Conservation (phyloP, 805 yeast genomes). For the Wickerhamomyces chambardii region DNA sequence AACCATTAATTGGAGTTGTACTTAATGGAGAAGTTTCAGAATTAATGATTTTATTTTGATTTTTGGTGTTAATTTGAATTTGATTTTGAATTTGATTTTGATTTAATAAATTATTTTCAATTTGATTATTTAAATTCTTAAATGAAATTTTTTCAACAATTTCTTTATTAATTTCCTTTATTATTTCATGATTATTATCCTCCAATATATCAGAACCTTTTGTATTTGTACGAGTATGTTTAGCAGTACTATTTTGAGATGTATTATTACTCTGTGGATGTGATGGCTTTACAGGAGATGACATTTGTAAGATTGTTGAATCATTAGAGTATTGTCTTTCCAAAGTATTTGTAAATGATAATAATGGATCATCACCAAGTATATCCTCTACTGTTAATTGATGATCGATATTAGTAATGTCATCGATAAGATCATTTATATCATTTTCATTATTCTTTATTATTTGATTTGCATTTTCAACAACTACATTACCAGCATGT, state of each 20-base stretch:
- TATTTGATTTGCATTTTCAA: too few species aligned
- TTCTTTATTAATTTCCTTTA: background rate
- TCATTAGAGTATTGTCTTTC: conserved; percentile 20
- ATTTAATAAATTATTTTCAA: too few species aligned
- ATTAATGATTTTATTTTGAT: background rate
- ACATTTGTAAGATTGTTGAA: conserved; percentile 13
- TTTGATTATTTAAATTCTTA: too few species aligned
- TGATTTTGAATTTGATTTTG: background rate
- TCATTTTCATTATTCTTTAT: too few species aligned
- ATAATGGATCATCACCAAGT: conserved; percentile 18
- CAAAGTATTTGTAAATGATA: conserved; percentile 15
- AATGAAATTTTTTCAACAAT: background rate
- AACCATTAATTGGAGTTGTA: conserved; percentile 1
- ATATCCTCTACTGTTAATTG: conserved; percentile 15
- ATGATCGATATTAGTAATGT: too few species aligned
- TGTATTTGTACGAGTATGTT: too few species aligned
- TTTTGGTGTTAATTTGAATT: background rate
- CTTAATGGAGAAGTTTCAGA: background rate
- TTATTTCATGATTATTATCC: conserved; percentile 4
- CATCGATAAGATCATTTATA: background rate
- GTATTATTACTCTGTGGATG: too few species aligned
- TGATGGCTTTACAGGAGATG: conserved; percentile 9
- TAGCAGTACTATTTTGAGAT: too few species aligned
- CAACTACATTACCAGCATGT: background rate
- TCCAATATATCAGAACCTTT: too few species aligned